Evolutionary conservation across 495 filamentous ascomycete species (phyloP).

Genomic region (Cercophora samala): DNA sequence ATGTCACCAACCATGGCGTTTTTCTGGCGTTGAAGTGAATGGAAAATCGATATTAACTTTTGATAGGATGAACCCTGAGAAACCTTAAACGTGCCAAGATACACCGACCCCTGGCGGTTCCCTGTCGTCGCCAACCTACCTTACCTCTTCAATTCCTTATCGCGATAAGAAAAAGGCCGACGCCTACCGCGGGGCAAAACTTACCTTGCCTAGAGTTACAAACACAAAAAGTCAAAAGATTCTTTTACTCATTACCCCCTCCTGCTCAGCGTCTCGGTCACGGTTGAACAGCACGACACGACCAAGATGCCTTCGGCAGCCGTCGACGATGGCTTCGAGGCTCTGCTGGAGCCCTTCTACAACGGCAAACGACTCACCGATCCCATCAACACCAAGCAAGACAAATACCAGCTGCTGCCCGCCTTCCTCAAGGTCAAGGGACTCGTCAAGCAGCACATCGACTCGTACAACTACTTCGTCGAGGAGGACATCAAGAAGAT

Average conservation of each 20-base stretch:
- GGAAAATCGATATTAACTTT: too few relatives aligned
- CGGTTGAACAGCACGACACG: slow-evolving; percentile 19
- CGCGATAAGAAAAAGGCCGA: slow-evolving; percentile 17
- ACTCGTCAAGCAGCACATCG: slow-evolving; percentile 66
- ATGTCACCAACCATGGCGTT: neutral
- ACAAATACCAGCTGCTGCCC: slow-evolving; percentile 95
- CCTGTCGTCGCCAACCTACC: slow-evolving; percentile 25
- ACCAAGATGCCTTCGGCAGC: slow-evolving; percentile 38
- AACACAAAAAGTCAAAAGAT: too few relatives aligned
- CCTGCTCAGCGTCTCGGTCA: slow-evolving; percentile 6
- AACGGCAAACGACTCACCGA: slow-evolving; percentile 90
- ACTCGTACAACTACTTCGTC: slow-evolving; percentile 97
- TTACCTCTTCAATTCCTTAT: slow-evolving; percentile 12
- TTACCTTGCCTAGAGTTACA: slow-evolving; percentile 9
- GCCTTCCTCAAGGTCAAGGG: slow-evolving; percentile 96
- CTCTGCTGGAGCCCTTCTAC: slow-evolving; percentile 91
- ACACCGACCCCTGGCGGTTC: neutral
- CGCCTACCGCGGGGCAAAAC: slow-evolving; percentile 26
- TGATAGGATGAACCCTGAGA: neutral
- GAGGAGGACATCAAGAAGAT: slow-evolving; percentile 96
- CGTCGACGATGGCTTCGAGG: slow-evolving; percentile 67
- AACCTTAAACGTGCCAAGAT: neutral
- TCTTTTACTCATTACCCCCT: neutral
- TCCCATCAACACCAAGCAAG: slow-evolving; percentile 82
- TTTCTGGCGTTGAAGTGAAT: too few relatives aligned